A percentile compares a stretch with the other conserved stretches of the same genome.
Conservation (phyloP, 2,329 filamentous ascomycete species). For the Arthroderma sp. region DNA sequence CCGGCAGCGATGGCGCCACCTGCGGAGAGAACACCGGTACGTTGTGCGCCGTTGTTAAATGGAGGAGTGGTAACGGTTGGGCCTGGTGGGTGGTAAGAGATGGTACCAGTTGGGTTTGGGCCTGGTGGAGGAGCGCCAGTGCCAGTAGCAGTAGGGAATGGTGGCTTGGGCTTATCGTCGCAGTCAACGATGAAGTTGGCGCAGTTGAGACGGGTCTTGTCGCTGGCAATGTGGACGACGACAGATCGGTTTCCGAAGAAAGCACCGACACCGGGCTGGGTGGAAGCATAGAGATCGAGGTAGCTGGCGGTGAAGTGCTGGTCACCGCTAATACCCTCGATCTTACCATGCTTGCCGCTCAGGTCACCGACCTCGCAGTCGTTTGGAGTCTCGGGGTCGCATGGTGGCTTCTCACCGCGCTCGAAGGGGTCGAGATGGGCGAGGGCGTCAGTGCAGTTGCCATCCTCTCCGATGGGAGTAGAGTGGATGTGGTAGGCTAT, state of each 20-base stretch:
- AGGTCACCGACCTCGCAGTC: conserved; percentile 68
- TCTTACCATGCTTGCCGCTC: conserved; percentile 57
- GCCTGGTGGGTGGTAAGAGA: background rate
- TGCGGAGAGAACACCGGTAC: background rate
- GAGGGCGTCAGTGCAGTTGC: conserved; percentile 57
- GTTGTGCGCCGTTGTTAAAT: background rate
- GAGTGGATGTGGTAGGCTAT: conserved; percentile 60
- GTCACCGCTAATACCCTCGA: conserved; percentile 31
- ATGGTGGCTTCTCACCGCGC: conserved; percentile 49
- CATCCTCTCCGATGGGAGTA: conserved; percentile 46
- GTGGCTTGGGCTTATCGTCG: background rate
- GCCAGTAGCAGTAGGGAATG: background rate
- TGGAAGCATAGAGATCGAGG: conserved; percentile 38
- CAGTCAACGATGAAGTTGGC: conserved; percentile 36
- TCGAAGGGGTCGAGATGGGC: conserved; percentile 59
- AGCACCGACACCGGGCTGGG: conserved; percentile 24
- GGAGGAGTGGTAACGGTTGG: background rate
- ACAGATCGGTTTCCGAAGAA: conserved; percentile 43
- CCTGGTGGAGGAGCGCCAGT: background rate
- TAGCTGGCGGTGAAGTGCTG: conserved; percentile 24
- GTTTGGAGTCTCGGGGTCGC: conserved; percentile 42
- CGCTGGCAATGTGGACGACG: conserved; percentile 38
- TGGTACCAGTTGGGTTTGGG: too few relatives aligned
- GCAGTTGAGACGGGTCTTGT: conserved; percentile 43
- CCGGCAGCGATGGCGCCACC: conserved; percentile 1